Evolutionary conservation across 164 flowering plant genomes (phyloP).

Genomic region (Annona cherimola): DNA sequence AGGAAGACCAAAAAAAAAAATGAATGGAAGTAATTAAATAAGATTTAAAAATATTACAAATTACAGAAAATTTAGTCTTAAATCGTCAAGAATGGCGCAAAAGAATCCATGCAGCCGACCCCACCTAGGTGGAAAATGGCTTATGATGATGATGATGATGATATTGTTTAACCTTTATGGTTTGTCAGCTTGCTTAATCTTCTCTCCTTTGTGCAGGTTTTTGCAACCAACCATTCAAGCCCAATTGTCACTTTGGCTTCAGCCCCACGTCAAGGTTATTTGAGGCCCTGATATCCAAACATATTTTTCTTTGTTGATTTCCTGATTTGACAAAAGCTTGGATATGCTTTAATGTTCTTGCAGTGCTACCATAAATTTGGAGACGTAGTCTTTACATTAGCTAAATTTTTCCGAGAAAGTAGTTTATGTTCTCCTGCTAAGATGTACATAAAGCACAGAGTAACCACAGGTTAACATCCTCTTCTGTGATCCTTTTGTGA

Average conservation of each 20-base stretch:
- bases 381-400: constrained; percentile 71
- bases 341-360: constrained; percentile 15
- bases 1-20: too few species aligned
- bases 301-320: constrained; percentile 4
- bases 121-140: too few species aligned
- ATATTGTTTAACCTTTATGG: neutral
- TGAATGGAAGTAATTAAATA: too few species aligned
- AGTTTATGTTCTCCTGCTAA: constrained; percentile 24
- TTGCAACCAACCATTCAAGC: constrained; percentile 47
- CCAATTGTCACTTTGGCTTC: constrained; percentile 87
- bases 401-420: constrained; percentile 76
- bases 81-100: too few species aligned
- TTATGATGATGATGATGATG: too few species aligned
- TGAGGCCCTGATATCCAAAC: neutral
- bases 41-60: too few species aligned
- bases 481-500: neutral
- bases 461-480: constrained; percentile 13
- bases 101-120: too few species aligned
- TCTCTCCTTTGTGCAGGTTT: constrained; percentile 44
- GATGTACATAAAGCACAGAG: constrained; percentile 18
- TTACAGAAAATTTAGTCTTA: too few species aligned
- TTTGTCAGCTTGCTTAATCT: constrained; percentile 1
- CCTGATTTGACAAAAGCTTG: neutral
- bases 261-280: constrained; percentile 77
- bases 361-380: constrained; percentile 93